Conservation (phyloP, 2,329 filamentous ascomycete species). For the Diaporthe ilicicola region DNA sequence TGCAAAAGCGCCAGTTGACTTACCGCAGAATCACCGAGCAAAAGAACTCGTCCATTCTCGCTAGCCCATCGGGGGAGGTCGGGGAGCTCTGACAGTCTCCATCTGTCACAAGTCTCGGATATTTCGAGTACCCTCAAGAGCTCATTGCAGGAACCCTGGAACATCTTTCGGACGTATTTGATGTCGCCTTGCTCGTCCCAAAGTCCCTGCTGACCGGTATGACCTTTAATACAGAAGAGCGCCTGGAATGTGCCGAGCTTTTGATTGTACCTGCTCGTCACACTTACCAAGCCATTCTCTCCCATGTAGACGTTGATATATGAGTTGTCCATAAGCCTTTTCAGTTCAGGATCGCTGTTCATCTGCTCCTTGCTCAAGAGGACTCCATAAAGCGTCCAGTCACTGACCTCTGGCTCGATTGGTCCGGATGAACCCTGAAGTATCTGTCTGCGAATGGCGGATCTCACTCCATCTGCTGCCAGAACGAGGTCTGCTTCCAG, state of each 20-base stretch:
- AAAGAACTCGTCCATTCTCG: constrained; percentile 31
- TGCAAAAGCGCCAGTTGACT: not conserved
- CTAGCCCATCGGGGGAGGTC: constrained; percentile 37
- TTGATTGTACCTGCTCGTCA: constrained; percentile 34
- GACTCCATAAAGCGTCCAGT: constrained; percentile 35
- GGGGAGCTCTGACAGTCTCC: constrained; percentile 37
- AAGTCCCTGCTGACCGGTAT: constrained; percentile 36
- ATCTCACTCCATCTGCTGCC: constrained; percentile 54
- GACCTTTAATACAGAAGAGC: constrained; percentile 34
- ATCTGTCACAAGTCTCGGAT: constrained; percentile 35
- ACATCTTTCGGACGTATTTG: constrained; percentile 33
- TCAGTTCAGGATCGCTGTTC: not conserved
- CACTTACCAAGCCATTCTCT: constrained; percentile 28
- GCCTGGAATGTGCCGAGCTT: constrained; percentile 28
- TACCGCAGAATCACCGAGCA: constrained; percentile 36
- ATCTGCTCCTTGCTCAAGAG: constrained; percentile 26
- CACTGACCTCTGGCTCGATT: constrained; percentile 34
- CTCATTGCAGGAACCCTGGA: constrained; percentile 32
- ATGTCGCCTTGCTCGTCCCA: constrained; percentile 40
- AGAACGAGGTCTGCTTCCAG: constrained; percentile 51
- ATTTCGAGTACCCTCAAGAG: constrained; percentile 30
- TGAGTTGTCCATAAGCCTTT: constrained; percentile 32
- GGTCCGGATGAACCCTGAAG: constrained; percentile 35
- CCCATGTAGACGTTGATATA: constrained; percentile 37
- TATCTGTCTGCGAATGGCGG: constrained; percentile 50